These are phyloP conservation scores for Ramaria rubella DNA, from an alignment of 768 basidiomycete species.

Conservation along the genomic window DNA sequence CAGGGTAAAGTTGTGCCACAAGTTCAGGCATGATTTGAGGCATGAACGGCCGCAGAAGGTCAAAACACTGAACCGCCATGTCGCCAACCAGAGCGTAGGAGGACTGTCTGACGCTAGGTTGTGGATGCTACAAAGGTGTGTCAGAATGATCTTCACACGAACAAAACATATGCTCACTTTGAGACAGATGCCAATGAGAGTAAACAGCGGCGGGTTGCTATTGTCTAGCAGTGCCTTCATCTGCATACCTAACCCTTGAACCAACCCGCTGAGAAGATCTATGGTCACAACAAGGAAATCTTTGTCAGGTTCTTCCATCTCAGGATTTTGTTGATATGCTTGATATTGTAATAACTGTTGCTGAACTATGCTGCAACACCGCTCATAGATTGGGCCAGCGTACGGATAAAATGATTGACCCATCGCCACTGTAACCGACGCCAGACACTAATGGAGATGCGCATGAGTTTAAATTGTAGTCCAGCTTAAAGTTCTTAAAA, in stretches of 20 bases:
- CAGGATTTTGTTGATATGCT: slow-evolving; percentile 79
- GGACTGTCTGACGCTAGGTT: slow-evolving; percentile 91
- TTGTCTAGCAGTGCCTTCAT: slow-evolving; percentile 67
- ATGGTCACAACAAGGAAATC: slow-evolving; percentile 97
- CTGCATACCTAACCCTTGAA: slow-evolving; percentile 81
- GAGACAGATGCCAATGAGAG: slow-evolving; percentile 79
- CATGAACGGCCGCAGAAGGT: slow-evolving; percentile 76
- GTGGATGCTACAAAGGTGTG: slow-evolving; percentile 55
- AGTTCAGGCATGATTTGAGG: slow-evolving; percentile 86
- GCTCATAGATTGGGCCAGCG: slow-evolving; percentile 85
- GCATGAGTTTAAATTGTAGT: slow-evolving; percentile 2
- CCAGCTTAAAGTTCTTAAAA: background rate
- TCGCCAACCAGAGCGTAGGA: slow-evolving; percentile 98
- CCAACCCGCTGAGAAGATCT: slow-evolving; percentile 92
- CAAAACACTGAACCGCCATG: slow-evolving; percentile 94
- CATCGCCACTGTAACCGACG: slow-evolving; percentile 95
- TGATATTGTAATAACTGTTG: slow-evolving; percentile 79
- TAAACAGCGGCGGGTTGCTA: slow-evolving; percentile 71
- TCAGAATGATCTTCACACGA: background rate
- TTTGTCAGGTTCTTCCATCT: slow-evolving; percentile 91
- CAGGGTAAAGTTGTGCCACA: slow-evolving; percentile 82
- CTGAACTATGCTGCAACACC: slow-evolving; percentile 84
- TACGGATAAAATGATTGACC: slow-evolving; percentile 84
- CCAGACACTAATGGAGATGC: slow-evolving; percentile 64
- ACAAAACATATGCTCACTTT: slow-evolving; percentile 38